Evolutionary conservation across 176 grass and related monocot species (phyloP).

Genomic region (Aegilops sharonensis): DNA sequence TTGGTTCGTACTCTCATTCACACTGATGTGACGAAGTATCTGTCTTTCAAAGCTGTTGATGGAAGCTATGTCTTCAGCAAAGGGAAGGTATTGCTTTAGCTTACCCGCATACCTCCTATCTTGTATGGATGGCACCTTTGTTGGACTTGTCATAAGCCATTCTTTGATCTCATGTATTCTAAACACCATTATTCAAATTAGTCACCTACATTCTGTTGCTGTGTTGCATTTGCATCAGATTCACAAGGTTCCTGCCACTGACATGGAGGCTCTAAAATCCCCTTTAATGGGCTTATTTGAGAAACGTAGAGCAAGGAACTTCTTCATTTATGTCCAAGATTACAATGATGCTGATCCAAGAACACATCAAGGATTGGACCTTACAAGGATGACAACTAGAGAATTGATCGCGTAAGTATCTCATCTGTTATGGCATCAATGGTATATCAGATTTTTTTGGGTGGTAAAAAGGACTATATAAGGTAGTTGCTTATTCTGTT

Average conservation of each 20-base stretch:
- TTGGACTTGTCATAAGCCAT: neutral
- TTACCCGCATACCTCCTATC: slow-evolving; percentile 1
- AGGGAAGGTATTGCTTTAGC: slow-evolving; percentile 59
- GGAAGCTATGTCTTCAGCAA: slow-evolving; percentile 91
- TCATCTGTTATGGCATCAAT: neutral
- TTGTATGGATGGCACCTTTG: neutral
- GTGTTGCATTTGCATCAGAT: slow-evolving; percentile 47
- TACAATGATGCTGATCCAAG: slow-evolving; percentile 79
- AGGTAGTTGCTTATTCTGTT: neutral
- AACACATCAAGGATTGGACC: slow-evolving; percentile 85
- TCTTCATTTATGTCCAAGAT: slow-evolving; percentile 88
- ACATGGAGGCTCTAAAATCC: slow-evolving; percentile 85
- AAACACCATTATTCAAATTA: neutral
- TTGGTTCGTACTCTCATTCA: slow-evolving; percentile 84
- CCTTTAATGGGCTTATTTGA: slow-evolving; percentile 91
- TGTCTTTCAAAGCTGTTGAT: slow-evolving; percentile 83
- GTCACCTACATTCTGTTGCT: slow-evolving; percentile 3
- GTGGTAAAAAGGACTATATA: neutral
- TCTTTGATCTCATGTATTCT: slow-evolving; percentile 15
- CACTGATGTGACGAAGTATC: slow-evolving; percentile 84
- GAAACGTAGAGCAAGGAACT: slow-evolving; percentile 86
- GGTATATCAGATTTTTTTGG: neutral
- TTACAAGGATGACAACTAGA: slow-evolving; percentile 73
- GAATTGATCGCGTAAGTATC: slow-evolving; percentile 73
- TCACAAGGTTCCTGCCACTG: slow-evolving; percentile 86